Evolutionary conservation across 768 basidiomycete genomes (phyloP).

Genomic region (Lanmaoa rubissima): DNA sequence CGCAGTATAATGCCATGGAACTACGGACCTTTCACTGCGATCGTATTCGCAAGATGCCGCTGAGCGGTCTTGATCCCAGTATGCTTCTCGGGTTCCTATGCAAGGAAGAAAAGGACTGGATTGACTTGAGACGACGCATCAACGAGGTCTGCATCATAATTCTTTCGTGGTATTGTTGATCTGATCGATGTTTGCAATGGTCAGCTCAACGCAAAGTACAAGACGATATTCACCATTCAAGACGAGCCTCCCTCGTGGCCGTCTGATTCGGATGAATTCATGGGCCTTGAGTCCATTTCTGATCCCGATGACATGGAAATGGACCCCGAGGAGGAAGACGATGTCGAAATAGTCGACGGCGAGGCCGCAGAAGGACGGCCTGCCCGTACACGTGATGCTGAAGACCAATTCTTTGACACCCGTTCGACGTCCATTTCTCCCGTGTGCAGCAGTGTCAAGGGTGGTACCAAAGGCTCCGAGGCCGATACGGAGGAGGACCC

Average conservation of each 20-base stretch:
- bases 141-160: conserved; percentile 54
- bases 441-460: conserved; percentile 35
- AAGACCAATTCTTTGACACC: conserved; percentile 56
- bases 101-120: conserved; percentile 81
- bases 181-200: conserved; percentile 6
- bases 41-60: conserved; percentile 91
- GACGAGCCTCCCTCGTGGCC: conserved; percentile 88
- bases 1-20: conserved; percentile 70
- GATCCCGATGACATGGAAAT: conserved; percentile 71
- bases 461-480: conserved; percentile 48
- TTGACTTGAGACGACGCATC: conserved; percentile 71
- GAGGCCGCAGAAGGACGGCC: conserved; percentile 32
- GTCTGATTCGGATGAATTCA: conserved; percentile 64
- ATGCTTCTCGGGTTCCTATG: conserved; percentile 95
- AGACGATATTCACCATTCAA: conserved; percentile 81
- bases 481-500: conserved; percentile 72
- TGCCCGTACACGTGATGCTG: conserved; percentile 30
- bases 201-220: conserved; percentile 45
- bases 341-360: conserved; percentile 30
- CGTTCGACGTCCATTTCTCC: conserved; percentile 45
- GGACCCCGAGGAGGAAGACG: conserved; percentile 50
- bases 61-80: conserved; percentile 89
- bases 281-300: conserved; percentile 81
- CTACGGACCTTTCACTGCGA: conserved; percentile 95
- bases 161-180: neutral